Evolutionary conservation across 495 filamentous ascomycete genomes (phyloP).

Genomic region (Penicillium dipodomyicola): DNA sequence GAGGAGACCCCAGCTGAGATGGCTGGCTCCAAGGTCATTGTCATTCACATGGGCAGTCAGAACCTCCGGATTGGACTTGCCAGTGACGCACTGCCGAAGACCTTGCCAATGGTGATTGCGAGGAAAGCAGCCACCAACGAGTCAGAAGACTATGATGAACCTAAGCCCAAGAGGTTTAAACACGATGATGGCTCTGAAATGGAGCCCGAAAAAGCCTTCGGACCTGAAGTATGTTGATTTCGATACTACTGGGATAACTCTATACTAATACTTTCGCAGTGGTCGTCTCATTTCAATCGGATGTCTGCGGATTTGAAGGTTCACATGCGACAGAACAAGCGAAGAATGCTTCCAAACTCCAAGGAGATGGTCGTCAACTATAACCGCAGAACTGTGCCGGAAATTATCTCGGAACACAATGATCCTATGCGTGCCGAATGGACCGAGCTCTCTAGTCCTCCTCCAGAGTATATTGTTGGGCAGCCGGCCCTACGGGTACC

Average conservation of each 20-base stretch:
- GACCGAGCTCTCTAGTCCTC: conserved; percentile 75
- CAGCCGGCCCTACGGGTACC: conserved; percentile 80
- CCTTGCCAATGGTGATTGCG: conserved; percentile 89
- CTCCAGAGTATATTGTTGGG: conserved; percentile 74
- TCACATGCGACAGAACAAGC: conserved; percentile 88
- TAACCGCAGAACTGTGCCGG: conserved; percentile 76
- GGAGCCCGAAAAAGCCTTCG: conserved; percentile 76
- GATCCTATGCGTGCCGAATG: conserved; percentile 90
- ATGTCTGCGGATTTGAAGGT: conserved; percentile 84
- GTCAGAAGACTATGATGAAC: conserved; percentile 77
- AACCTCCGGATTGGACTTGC: conserved; percentile 90
- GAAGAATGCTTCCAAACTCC: conserved; percentile 88
- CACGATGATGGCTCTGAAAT: conserved; percentile 57
- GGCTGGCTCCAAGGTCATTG: conserved; percentile 86
- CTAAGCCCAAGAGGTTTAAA: conserved; percentile 84
- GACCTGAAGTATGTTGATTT: conserved; percentile 64
- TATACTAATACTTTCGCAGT: conserved; percentile 44
- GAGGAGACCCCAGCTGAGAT: conserved; percentile 57
- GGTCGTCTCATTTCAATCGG: conserved; percentile 70
- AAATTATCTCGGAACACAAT: conserved; percentile 88
- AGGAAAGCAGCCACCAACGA: conserved; percentile 71
- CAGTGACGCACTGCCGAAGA: conserved; percentile 91
- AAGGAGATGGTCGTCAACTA: conserved; percentile 92
- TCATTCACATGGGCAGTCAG: conserved; percentile 97
- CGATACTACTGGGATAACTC: not conserved